Evolutionary conservation across 495 filamentous ascomycete genomes (phyloP).

Genomic region (Astrothelium subdiscretum): DNA sequence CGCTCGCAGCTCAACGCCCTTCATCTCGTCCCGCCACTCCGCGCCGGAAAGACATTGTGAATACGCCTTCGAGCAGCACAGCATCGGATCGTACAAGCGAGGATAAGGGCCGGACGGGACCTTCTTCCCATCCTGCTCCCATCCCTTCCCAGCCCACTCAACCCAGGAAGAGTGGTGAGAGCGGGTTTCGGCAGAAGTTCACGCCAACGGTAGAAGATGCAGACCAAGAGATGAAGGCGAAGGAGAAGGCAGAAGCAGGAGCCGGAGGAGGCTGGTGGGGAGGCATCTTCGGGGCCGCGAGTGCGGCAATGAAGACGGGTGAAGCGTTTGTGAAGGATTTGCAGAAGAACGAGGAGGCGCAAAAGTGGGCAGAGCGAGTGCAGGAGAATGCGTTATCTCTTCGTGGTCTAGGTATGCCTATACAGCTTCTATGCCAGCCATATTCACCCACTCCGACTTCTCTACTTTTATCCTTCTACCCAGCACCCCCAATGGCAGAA

Average conservation of each 20-base stretch:
- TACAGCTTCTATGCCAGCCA: too few relatives aligned
- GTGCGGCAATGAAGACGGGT: conserved; percentile 83
- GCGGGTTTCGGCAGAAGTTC: conserved; percentile 47
- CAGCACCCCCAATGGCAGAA: not conserved
- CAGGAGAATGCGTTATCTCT: conserved; percentile 81
- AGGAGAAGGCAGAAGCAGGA: conserved; percentile 35
- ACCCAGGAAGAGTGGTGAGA: conserved; percentile 69
- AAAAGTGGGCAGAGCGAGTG: conserved; percentile 90
- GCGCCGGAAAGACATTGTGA: conserved; percentile 50
- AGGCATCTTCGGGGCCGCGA: conserved; percentile 56
- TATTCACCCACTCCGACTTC: not conserved
- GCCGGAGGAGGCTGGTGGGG: conserved; percentile 85
- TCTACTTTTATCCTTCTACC: not conserved
- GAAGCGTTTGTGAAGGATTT: conserved; percentile 90
- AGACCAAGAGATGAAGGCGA: conserved; percentile 38
- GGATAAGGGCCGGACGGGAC: conserved; percentile 39
- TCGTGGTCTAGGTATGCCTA: conserved; percentile 58
- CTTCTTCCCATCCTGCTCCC: conserved; percentile 13
- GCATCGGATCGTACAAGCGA: conserved; percentile 39
- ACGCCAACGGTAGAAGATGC: conserved; percentile 27
- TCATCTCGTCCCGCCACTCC: conserved; percentile 73
- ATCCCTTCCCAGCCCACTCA: conserved; percentile 17
- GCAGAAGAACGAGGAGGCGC: conserved; percentile 90
- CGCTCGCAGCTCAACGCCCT: conserved; percentile 51
- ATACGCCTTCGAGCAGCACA: conserved; percentile 42